Evolutionary conservation across 345 rosid genomes (phyloP).

Genomic region (Raphanus sativus): DNA sequence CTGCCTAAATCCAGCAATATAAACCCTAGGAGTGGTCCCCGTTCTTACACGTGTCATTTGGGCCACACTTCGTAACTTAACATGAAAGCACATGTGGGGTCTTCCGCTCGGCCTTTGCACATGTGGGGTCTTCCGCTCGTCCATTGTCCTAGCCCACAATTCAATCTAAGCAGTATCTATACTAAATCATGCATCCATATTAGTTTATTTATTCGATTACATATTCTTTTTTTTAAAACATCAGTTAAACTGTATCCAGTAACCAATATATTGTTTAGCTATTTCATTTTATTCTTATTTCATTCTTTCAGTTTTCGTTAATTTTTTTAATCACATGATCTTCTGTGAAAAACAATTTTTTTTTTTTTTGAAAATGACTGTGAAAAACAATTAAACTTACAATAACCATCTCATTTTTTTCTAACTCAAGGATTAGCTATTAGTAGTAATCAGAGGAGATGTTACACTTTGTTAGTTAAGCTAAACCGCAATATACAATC

Average conservation of each 20-base stretch:
- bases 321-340: not conserved
- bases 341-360: not conserved
- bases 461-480: not conserved
- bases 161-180: constrained; percentile 34
- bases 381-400: not conserved
- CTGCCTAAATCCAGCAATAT: constrained; percentile 61
- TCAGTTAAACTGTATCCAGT: not conserved
- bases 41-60: constrained; percentile 27
- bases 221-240: not conserved
- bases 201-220: not conserved
- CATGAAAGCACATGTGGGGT: constrained; percentile 40
- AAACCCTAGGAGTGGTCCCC: constrained; percentile 31
- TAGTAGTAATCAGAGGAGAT: not conserved
- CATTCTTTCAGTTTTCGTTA: not conserved
- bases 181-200: not conserved
- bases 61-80: constrained; percentile 35
- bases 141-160: constrained; percentile 40
- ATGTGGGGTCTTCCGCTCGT: constrained; percentile 24
- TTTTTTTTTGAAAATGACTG: too few species aligned
- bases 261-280: not conserved
- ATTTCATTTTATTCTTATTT: not conserved
- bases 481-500: not conserved
- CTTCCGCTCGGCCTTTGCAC: constrained; percentile 20
- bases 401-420: not conserved
- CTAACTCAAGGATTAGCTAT: not conserved